Percentiles rank a stretch among this genome's conserved stretches.
phyloP scores from a whole-genome alignment of 1,139 yeast genomes.

The Debaryomyces coudertii region DNA sequence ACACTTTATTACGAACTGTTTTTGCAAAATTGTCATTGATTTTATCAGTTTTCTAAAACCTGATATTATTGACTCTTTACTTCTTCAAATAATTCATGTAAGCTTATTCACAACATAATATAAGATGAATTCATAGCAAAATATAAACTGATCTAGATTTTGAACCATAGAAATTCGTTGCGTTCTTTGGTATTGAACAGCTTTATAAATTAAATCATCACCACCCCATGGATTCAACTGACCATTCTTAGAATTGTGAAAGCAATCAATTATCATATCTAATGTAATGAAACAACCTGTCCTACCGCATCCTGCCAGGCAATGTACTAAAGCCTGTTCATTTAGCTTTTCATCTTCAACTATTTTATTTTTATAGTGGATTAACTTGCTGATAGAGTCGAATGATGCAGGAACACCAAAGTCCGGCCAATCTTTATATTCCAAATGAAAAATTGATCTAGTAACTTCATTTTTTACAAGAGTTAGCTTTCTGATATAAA shows the following conservation, averaged over 20 bases:
- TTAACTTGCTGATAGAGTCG: constrained; percentile 54
- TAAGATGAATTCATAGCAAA: constrained; percentile 45
- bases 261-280: constrained; percentile 29
- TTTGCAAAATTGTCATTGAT: neutral
- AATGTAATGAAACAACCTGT: constrained; percentile 77
- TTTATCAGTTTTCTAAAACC: no score
- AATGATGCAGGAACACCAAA: constrained; percentile 67
- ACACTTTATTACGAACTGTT: no score
- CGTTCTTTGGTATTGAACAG: constrained; percentile 44
- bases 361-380: constrained; percentile 50
- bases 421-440: constrained; percentile 81
- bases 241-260: constrained; percentile 13
- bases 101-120: constrained; percentile 23
- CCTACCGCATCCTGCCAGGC: constrained; percentile 86
- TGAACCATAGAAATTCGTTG: constrained; percentile 53
- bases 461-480: constrained; percentile 14
- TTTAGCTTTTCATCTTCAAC: constrained; percentile 22
- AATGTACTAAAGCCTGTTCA: constrained; percentile 51
- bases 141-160: constrained; percentile 47
- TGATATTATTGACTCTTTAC: neutral
- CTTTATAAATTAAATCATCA: constrained; percentile 55
- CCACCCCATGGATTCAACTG: constrained; percentile 26
- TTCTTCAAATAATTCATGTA: neutral
- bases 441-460: constrained; percentile 59
- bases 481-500: constrained; percentile 27